Evolutionary conservation across 148 eudicot genomes (phyloP).

Genomic region (Vaccinium myrtillus): DNA sequence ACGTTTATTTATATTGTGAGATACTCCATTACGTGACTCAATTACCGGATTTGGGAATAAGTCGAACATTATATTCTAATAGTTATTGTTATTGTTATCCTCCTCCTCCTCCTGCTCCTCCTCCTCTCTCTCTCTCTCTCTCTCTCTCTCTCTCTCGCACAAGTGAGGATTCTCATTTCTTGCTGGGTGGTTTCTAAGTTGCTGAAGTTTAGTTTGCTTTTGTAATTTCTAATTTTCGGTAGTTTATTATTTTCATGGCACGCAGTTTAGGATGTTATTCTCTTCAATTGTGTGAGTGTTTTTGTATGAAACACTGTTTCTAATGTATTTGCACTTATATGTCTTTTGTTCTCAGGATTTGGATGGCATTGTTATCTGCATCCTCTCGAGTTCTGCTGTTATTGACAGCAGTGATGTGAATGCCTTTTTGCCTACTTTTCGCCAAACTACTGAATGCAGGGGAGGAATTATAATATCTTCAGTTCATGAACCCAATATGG

Average conservation of each 20-base stretch:
- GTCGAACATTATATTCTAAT: too few species aligned
- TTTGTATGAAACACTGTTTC: not conserved
- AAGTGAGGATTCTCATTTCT: not conserved
- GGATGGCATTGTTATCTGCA: conserved; percentile 56
- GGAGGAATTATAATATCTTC: conserved; percentile 58
- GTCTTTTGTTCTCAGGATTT: conserved; percentile 45
- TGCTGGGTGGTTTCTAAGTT: not conserved
- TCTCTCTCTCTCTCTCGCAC: not conserved
- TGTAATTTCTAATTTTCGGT: not conserved
- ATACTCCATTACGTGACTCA: too few species aligned
- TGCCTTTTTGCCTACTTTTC: conserved; percentile 49
- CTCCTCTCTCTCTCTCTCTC: not conserved
- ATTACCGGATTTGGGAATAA: too few species aligned
- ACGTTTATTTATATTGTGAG: too few species aligned
- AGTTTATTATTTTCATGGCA: not conserved
- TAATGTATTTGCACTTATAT: not conserved
- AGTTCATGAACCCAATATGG: conserved; percentile 59
- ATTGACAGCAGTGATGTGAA: conserved; percentile 44
- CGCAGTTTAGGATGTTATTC: not conserved
- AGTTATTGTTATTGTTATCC: too few species aligned
- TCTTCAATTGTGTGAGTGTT: not conserved
- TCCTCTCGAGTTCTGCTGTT: conserved; percentile 60
- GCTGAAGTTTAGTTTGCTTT: not conserved
- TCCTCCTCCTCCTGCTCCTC: not conserved
- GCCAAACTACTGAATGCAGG: conserved; percentile 49